Conservation (phyloP, 768 basidiomycete genomes). For the Auricularia cornea region DNA sequence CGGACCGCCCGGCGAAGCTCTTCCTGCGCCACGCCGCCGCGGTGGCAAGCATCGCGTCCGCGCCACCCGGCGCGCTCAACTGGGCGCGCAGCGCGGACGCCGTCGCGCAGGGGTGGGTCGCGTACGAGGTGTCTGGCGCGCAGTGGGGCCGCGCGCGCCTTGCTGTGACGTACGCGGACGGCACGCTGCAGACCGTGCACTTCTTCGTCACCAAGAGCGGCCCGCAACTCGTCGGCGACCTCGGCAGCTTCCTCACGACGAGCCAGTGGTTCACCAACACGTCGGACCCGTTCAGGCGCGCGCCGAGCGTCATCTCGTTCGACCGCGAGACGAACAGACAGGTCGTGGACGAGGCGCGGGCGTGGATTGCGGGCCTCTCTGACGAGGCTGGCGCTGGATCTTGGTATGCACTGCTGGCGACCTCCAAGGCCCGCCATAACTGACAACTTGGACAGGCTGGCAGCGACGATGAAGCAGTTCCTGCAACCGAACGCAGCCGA, state of each 20-base stretch:
- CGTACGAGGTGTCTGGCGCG: constrained; percentile 31
- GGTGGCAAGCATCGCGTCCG: constrained; percentile 35
- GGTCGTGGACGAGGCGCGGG: constrained; percentile 43
- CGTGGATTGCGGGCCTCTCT: constrained; percentile 53
- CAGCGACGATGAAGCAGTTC: constrained; percentile 49
- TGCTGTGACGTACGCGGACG: constrained; percentile 42
- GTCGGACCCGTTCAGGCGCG: constrained; percentile 43
- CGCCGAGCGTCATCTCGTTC: constrained; percentile 47
- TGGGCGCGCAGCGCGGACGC: constrained; percentile 39
- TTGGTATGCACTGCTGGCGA: constrained; percentile 22
- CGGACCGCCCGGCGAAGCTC: constrained; percentile 41
- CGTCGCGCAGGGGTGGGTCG: constrained; percentile 33
- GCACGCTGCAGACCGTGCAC: constrained; percentile 44
- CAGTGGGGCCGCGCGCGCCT: constrained; percentile 43
- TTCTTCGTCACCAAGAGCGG: constrained; percentile 44
- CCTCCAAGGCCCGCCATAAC: not conserved
- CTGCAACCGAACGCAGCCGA: constrained; percentile 46
- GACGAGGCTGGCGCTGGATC: constrained; percentile 56
- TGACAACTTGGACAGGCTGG: constrained; percentile 29
- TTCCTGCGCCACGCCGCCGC: constrained; percentile 39
- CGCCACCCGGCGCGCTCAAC: constrained; percentile 38
- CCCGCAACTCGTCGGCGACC: constrained; percentile 35
- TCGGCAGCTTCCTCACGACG: constrained; percentile 47
- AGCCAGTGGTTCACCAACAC: constrained; percentile 44
- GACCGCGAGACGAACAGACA: constrained; percentile 42